phyloP scores from a whole-genome alignment of 305 asterid genomes.

The Fraxinus baroniana region DNA sequence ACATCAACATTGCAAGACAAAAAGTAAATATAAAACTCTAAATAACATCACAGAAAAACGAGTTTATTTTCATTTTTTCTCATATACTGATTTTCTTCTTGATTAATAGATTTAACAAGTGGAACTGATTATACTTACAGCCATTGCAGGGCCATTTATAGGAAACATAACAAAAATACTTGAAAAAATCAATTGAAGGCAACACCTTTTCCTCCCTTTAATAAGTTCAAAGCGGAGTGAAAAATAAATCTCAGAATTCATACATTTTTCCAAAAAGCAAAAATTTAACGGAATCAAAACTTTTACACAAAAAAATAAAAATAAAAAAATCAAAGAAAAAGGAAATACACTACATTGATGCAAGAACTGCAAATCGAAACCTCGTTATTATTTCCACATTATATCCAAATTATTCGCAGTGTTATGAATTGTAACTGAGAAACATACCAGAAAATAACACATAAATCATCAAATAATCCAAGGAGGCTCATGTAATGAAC shows the following conservation, averaged over 20 bases:
- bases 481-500: constrained; percentile 55
- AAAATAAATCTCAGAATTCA: constrained; percentile 8
- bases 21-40: neutral
- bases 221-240: constrained; percentile 6
- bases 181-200: neutral
- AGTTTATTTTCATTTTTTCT: neutral
- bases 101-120: neutral
- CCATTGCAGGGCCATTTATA: constrained; percentile 9
- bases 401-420: neutral
- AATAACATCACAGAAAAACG: neutral
- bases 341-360: neutral
- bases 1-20: constrained; percentile 16
- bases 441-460: constrained; percentile 39
- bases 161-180: neutral
- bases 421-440: constrained; percentile 7
- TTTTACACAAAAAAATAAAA: neutral
- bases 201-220: neutral
- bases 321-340: neutral
- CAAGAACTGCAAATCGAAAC: neutral
- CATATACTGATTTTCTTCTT: neutral
- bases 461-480: constrained; percentile 24
- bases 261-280: constrained; percentile 19
- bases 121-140: constrained; percentile 23
- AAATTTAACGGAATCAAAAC: neutral
- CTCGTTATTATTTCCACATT: neutral